Evolutionary conservation across 2,329 filamentous ascomycete genomes (phyloP).

Genomic region (Aspergillus hortae): DNA sequence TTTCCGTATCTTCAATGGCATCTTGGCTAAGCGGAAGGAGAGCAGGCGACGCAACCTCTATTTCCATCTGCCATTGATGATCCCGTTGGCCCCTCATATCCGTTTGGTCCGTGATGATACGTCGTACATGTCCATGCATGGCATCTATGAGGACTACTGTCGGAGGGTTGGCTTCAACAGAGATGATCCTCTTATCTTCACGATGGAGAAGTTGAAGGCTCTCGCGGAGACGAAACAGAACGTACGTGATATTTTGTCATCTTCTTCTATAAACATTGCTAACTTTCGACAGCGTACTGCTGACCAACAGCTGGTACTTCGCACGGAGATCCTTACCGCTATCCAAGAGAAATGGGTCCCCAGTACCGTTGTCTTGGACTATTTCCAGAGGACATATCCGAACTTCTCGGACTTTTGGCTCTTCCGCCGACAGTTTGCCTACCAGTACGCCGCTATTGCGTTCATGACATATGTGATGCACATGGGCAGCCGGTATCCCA

Average conservation of each 20-base stretch:
- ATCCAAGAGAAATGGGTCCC: conserved; percentile 94
- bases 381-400: conserved; percentile 84
- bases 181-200: conserved; percentile 92
- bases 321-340: conserved; percentile 87
- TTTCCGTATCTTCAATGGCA: conserved; percentile 96
- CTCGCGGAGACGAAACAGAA: conserved; percentile 66
- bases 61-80: conserved; percentile 93
- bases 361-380: conserved; percentile 75
- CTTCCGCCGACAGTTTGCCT: conserved; percentile 94
- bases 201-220: conserved; percentile 86
- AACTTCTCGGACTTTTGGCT: conserved; percentile 95
- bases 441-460: conserved; percentile 89
- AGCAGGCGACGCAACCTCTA: conserved; percentile 88
- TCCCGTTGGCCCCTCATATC: conserved; percentile 91
- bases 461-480: conserved; percentile 99
- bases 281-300: conserved; percentile 42
- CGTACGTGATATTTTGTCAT: conserved; percentile 27
- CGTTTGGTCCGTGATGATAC: conserved; percentile 93
- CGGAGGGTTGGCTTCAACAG: conserved; percentile 81
- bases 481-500: conserved; percentile 93
- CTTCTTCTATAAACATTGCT: conserved; percentile 16
- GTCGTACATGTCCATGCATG: conserved; percentile 90
- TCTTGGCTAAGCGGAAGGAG: conserved; percentile 88
- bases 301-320: conserved; percentile 68
- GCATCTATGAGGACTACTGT: conserved; percentile 94